Evolutionary conservation across 2,329 filamentous ascomycete genomes (phyloP).

Genomic region (Sclerotinia nivalis): DNA sequence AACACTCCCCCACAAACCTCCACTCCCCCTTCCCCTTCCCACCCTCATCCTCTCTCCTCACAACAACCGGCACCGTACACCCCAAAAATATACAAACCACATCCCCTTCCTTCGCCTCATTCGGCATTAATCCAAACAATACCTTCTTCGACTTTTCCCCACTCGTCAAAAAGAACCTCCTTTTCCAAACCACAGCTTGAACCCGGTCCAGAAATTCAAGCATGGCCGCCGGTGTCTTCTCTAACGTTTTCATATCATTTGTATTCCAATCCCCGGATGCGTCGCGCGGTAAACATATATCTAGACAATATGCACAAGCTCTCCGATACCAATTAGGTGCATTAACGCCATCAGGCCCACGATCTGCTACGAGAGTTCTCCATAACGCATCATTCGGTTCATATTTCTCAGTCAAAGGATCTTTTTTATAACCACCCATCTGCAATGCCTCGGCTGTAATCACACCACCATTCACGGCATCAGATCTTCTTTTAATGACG

Average conservation of each 20-base stretch:
- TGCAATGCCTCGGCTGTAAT: slow-evolving; percentile 23
- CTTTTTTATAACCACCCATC: slow-evolving; percentile 26
- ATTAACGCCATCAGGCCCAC: slow-evolving; percentile 28
- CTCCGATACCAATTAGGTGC: slow-evolving; percentile 30
- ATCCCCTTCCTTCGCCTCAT: slow-evolving; percentile 22
- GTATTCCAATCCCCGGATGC: slow-evolving; percentile 26
- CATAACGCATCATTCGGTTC: slow-evolving; percentile 26
- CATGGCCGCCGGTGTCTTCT: slow-evolving; percentile 14
- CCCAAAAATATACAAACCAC: slow-evolving; percentile 33
- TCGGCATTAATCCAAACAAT: slow-evolving; percentile 24
- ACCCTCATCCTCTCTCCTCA: slow-evolving; percentile 11
- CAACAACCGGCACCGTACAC: slow-evolving; percentile 33
- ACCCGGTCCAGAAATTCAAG: slow-evolving; percentile 28
- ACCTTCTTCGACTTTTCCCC: not conserved
- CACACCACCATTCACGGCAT: slow-evolving; percentile 17
- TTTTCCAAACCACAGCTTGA: slow-evolving; percentile 27
- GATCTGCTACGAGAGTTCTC: slow-evolving; percentile 32
- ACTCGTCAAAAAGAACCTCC: slow-evolving; percentile 25
- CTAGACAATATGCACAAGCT: slow-evolving; percentile 28
- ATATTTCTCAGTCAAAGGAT: not conserved
- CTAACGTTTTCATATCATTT: slow-evolving; percentile 18
- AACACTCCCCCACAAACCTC: slow-evolving; percentile 31
- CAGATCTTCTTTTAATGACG: slow-evolving; percentile 17
- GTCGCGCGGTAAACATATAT: slow-evolving; percentile 7
- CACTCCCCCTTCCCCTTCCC: not conserved